Base-by-base conservation (phyloP, 257 asterid genomes). In the Salvia hispanica region DNA sequence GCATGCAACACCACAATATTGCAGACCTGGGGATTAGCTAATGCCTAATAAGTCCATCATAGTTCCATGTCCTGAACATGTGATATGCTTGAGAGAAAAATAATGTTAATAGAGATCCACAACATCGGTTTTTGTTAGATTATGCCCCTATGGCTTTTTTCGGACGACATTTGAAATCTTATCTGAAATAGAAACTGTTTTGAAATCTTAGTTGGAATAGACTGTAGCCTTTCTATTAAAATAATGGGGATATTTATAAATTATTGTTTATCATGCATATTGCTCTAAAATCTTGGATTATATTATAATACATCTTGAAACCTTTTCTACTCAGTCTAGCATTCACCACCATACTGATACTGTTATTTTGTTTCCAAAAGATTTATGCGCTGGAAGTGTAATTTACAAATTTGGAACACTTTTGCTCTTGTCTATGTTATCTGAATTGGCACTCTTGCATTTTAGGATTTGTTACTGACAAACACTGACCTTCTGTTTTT, bases 401-500 rank as follows among this genome's bases (percentile, higher is more conserved):
- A 25, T 25, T 25, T 25, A 25, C 31, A 25, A 25, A 1, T 25
- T 25, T 25, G 31, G 31, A 25, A 25, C 31, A 25, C 42, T 31
- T 31, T 37, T 28, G 31, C 58, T 50, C 45, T 48, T 31, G 31
- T 44, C 62, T 2, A 12, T 33, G 5, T 10, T 31, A 13, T 52
- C 16, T 21, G 47, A 9, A 69, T 51, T 28, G 3, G 14, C 6
- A 12, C 43, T 62, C 33, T 43, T 54, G 16, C 37, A 25, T 59
- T 44, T 62, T 66, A 60, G 47, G 60, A 58, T 67, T 52, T 40
- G 45, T 45, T 43, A 39, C 60, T 74, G 58, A 64, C 48, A 65
- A 28, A 34, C 61, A 14, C 62, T 40, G 39, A 46, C 69, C 34
- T 77, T 69, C 47, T 39, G 43, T 40, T 70, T 70, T 76, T 81